These are phyloP conservation scores for Circinella umbellata DNA, from an alignment of 371 early-diverging fungal genomes.

Conservation along the genomic window DNA sequence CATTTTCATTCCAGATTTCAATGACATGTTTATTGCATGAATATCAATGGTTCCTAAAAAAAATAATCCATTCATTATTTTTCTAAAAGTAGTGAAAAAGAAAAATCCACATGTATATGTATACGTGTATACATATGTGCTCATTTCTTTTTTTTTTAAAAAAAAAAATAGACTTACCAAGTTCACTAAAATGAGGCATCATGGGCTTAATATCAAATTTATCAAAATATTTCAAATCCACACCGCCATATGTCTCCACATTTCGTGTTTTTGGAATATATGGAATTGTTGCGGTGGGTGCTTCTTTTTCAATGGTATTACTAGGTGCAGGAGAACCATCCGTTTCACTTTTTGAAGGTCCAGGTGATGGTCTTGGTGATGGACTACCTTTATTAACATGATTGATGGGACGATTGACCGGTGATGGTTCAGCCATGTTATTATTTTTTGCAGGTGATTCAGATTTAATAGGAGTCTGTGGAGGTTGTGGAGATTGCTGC, in stretches of 20 bases:
- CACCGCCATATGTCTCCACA: slow-evolving; percentile 77
- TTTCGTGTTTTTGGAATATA: slow-evolving; percentile 56
- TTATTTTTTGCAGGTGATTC: slow-evolving; percentile 5
- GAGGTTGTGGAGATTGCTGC: slow-evolving; percentile 7
- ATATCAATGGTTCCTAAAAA: slow-evolving; percentile 68
- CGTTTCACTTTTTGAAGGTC: slow-evolving; percentile 2
- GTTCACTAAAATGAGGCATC: slow-evolving; percentile 61
- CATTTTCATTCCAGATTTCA: slow-evolving; percentile 76
- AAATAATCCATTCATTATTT: background rate
- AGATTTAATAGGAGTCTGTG: slow-evolving; percentile 3
- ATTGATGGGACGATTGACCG: slow-evolving; percentile 5
- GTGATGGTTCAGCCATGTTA: slow-evolving; percentile 1
- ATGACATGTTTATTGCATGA: slow-evolving; percentile 75
- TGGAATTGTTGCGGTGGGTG: slow-evolving; percentile 16
- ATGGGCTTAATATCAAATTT: slow-evolving; percentile 61
- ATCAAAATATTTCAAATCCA: slow-evolving; percentile 70
- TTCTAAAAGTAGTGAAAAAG: background rate
- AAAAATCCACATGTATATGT: background rate
- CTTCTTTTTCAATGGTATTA: slow-evolving; percentile 4
- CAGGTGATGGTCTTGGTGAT: slow-evolving; percentile 16
- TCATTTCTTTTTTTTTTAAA: no score
- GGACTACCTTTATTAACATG: slow-evolving; percentile 3
- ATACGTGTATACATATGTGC: no score
- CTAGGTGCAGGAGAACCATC: slow-evolving; percentile 16
- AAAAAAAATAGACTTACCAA: slow-evolving; percentile 39